A percentile compares a stretch with the other conserved stretches of the same genome.
phyloP scores from a whole-genome alignment of 2,329 filamentous ascomycete genomes.

The Neofusicoccum parvum region DNA sequence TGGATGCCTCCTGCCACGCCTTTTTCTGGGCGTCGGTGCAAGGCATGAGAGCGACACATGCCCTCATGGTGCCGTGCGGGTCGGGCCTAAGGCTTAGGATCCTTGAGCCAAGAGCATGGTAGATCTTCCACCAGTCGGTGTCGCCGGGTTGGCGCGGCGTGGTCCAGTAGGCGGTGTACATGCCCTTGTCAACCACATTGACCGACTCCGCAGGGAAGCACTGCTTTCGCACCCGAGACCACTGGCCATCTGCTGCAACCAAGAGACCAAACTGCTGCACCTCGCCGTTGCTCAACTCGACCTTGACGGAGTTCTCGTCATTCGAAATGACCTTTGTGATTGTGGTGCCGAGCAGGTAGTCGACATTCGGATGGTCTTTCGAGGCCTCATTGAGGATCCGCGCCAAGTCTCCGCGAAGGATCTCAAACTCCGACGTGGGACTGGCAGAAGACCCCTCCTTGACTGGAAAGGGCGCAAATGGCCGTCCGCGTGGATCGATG shows the following conservation, averaged over 20 bases:
- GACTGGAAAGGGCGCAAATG: slow-evolving; percentile 27
- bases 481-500: slow-evolving; percentile 26
- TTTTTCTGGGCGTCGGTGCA: slow-evolving; percentile 17
- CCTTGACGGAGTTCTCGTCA: neutral
- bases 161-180: slow-evolving; percentile 23
- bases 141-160: slow-evolving; percentile 20
- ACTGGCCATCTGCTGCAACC: slow-evolving; percentile 17
- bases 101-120: slow-evolving; percentile 20
- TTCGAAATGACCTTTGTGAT: slow-evolving; percentile 24
- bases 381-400: slow-evolving; percentile 43
- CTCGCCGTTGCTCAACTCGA: neutral
- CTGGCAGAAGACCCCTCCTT: slow-evolving; percentile 20
- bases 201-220: slow-evolving; percentile 21
- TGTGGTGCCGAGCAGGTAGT: slow-evolving; percentile 27
- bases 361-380: slow-evolving; percentile 24
- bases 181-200: slow-evolving; percentile 18
- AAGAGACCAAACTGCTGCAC: neutral
- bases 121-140: slow-evolving; percentile 23
- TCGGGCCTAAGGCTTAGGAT: slow-evolving; percentile 30
- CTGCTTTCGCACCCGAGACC: slow-evolving; percentile 23
- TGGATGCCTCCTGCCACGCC: slow-evolving; percentile 20
- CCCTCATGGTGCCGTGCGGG: slow-evolving; percentile 30
- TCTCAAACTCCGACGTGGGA: slow-evolving; percentile 56
- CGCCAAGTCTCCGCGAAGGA: slow-evolving; percentile 57
- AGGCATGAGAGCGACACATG: slow-evolving; percentile 23